Percentiles rank a stretch among this genome's conserved stretches.
phyloP scores from a whole-genome alignment of 495 filamentous ascomycete genomes.

The Glutinoglossum americanum region DNA sequence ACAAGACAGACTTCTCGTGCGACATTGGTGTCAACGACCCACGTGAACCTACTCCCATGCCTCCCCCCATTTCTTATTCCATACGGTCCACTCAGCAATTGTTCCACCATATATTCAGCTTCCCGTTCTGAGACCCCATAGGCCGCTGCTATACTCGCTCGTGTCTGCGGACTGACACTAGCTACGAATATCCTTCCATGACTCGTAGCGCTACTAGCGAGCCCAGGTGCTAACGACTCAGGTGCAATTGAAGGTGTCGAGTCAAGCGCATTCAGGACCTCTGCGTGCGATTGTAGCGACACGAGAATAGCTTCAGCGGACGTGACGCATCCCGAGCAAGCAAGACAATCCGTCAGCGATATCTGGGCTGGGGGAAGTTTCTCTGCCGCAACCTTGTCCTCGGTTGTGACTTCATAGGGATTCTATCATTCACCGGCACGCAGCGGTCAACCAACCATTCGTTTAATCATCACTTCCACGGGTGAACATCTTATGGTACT shows the following conservation, averaged over 20 bases:
- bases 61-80: slow-evolving; percentile 48
- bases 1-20: slow-evolving; percentile 58
- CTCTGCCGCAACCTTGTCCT: slow-evolving; percentile 48
- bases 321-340: slow-evolving; percentile 93
- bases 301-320: slow-evolving; percentile 91
- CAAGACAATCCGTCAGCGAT: slow-evolving; percentile 89
- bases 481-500: too few species aligned
- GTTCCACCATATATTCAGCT: slow-evolving; percentile 61
- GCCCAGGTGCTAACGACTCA: slow-evolving; percentile 12
- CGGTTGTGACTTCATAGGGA: slow-evolving; percentile 71
- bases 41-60: slow-evolving; percentile 56
- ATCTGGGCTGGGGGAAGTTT: slow-evolving; percentile 44
- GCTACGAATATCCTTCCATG: slow-evolving; percentile 57
- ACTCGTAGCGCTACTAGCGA: slow-evolving; percentile 3
- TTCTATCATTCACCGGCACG: slow-evolving; percentile 26
- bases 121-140: slow-evolving; percentile 48
- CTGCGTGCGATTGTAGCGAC: slow-evolving; percentile 72
- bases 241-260: slow-evolving; percentile 28
- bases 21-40: slow-evolving; percentile 71
- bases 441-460: background rate
- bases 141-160: slow-evolving; percentile 70
- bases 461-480: too few species aligned
- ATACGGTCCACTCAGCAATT: slow-evolving; percentile 46
- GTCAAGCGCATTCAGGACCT: slow-evolving; percentile 70
- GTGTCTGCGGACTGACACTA: slow-evolving; percentile 73